Base-by-base conservation (phyloP, 768 basidiomycete genomes). In the Pilatotrama ljubarskyi region DNA sequence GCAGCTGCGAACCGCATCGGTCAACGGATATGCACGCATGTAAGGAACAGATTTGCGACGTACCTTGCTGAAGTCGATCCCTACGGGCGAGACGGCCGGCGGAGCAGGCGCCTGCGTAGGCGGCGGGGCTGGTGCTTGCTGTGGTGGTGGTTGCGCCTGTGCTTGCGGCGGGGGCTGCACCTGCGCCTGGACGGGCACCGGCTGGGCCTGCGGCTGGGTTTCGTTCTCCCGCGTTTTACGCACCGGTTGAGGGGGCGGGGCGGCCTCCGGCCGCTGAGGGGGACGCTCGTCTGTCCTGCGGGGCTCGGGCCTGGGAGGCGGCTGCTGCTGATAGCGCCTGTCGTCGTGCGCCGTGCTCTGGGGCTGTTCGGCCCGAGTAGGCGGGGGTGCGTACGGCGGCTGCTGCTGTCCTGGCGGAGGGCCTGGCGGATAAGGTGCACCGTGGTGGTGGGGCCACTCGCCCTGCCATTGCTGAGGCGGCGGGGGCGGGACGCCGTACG, bases 61-160 rank as follows among this genome's bases (percentile, higher is more conserved):
- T 64, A 76, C 80, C 76, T 80, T 81, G 40, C 62, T 52, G 63
- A 79, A 81, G 64, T 81, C 80, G 17, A 80, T 66, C 10, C 71
- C 66, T 46, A 73, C 40, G 25, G 51, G 64, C 56, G 68, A 64
- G 17, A 70, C 51, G 49, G 69, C 55, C 24, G 35, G 49, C 53
- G 58, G 32, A 2, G 69, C 70, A 50, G 46, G 62, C 55, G 57
- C 25, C 14, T 67, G 67, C 61, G 63, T 69, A 49, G 49, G 63
- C 61, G 58, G 70, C 56, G 59, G 69, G 59, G 75, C 74, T 57
- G 77, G 74, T n/a, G 37, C 9, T 25, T 22, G 35, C 29, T 20
- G 26, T 37, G 15, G 8, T 3, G 43, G 54, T 5, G 36, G 13
- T 3, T 18, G 54, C 14, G 35, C 17, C 18, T 35, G 36, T 20